Evolutionary conservation across 1,284 basidiomycete species (phyloP).

Genomic region (Kwoniella shivajii): DNA sequence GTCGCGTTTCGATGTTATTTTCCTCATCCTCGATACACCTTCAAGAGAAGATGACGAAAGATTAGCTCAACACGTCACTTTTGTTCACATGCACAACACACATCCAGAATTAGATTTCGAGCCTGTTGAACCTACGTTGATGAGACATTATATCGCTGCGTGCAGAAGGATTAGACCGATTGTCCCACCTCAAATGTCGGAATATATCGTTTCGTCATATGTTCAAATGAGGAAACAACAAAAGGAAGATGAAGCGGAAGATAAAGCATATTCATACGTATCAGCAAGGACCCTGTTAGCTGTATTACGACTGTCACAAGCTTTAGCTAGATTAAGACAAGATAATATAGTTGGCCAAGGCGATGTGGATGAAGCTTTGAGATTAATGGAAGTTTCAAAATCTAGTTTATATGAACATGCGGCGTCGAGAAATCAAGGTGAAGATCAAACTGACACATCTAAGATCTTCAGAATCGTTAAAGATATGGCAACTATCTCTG

Average conservation of each 20-base stretch:
- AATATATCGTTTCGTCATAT: constrained; percentile 93
- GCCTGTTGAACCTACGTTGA: constrained; percentile 78
- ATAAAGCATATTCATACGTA: constrained; percentile 89
- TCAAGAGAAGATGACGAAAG: constrained; percentile 92
- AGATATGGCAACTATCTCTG: constrained; percentile 65
- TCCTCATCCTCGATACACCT: constrained; percentile 96
- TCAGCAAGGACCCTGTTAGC: constrained; percentile 96
- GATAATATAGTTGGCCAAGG: constrained; percentile 74
- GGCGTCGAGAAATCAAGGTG: constrained; percentile 58
- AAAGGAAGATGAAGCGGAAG: constrained; percentile 86
- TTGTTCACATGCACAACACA: constrained; percentile 94
- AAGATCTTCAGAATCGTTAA: constrained; percentile 89
- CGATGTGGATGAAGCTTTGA: constrained; percentile 95
- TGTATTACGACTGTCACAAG: constrained; percentile 90
- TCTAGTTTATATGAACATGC: constrained; percentile 79
- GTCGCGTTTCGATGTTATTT: constrained; percentile 94
- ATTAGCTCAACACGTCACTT: constrained; percentile 94
- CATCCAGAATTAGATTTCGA: constrained; percentile 80
- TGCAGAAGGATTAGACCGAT: constrained; percentile 87
- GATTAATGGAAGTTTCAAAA: constrained; percentile 96
- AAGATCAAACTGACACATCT: constrained; percentile 75
- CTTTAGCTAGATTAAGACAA: constrained; percentile 87
- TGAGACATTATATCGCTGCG: constrained; percentile 94
- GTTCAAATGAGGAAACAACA: constrained; percentile 90
- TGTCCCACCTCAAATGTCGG: constrained; percentile 82